phyloP scores from a whole-genome alignment of 2,329 filamentous ascomycete genomes.

The Diaporthe vexans region DNA sequence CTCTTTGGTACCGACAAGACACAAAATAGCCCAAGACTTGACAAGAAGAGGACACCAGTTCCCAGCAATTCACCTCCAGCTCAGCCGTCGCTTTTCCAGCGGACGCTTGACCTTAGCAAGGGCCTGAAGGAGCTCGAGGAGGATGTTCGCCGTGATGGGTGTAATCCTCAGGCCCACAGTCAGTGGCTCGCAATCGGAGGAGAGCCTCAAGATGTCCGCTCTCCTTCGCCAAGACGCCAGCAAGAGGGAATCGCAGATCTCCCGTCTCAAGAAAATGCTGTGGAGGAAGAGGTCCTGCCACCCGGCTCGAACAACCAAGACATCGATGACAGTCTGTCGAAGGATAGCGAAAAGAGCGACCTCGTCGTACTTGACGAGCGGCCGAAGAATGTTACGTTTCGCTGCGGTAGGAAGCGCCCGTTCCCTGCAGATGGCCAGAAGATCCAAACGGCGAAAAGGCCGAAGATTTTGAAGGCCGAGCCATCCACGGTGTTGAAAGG shows the following conservation, averaged over 20 bases:
- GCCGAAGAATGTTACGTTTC: not conserved
- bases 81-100: not conserved
- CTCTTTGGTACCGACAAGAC: too few species aligned
- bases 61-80: not conserved
- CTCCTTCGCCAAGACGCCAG: not conserved
- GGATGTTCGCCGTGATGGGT: too few species aligned
- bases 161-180: not conserved
- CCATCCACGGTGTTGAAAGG: not conserved
- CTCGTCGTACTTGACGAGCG: not conserved
- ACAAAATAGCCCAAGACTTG: too few species aligned
- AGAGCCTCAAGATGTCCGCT: conserved; percentile 6
- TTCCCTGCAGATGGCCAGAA: not conserved
- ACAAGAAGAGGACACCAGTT: too few species aligned
- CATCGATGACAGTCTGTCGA: not conserved
- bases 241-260: too few species aligned
- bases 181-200: conserved; percentile 8
- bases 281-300: not conserved
- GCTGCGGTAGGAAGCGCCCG: not conserved
- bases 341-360: not conserved
- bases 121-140: not conserved
- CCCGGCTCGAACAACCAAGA: too few species aligned
- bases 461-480: not conserved
- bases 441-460: not conserved
- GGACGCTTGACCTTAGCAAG: conserved; percentile 8
- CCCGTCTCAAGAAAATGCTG: not conserved